Conservation (phyloP, 176 grass and related monocot genomes). For the Alloteropsis semialata region DNA sequence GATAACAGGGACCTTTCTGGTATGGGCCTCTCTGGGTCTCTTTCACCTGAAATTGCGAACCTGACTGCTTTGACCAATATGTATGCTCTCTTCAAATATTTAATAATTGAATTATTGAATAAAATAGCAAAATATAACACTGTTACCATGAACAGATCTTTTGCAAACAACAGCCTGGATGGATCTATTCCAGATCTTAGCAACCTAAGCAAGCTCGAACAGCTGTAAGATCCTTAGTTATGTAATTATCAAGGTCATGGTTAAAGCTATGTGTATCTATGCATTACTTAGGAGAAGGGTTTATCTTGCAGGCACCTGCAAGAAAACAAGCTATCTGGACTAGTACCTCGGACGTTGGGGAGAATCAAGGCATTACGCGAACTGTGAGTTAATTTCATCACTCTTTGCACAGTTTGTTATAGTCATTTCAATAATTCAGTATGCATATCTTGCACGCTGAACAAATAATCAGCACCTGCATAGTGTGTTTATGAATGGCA, state of each 20-base stretch:
- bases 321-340: conserved; percentile 66
- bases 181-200: conserved; percentile 75
- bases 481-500: not conserved
- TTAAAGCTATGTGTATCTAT: not conserved
- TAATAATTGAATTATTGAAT: conserved; percentile 1
- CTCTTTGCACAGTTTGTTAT: conserved; percentile 13
- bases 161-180: conserved; percentile 67
- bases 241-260: not conserved
- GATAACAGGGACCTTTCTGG: conserved; percentile 72
- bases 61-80: conserved; percentile 76
- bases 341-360: conserved; percentile 55
- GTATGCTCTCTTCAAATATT: conserved; percentile 43
- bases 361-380: conserved; percentile 43
- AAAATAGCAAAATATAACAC: conserved; percentile 34
- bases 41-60: conserved; percentile 61
- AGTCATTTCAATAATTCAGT: not conserved
- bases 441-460: not conserved
- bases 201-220: conserved; percentile 50
- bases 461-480: not conserved
- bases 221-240: conserved; percentile 49
- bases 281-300: conserved; percentile 10
- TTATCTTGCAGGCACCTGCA: conserved; percentile 74
- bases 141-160: conserved; percentile 55
- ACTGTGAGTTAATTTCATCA: conserved; percentile 61
- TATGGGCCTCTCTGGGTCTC: conserved; percentile 66